Conservation (phyloP, 352 stramenopile genomes). For the Phytophthora crassamura region DNA sequence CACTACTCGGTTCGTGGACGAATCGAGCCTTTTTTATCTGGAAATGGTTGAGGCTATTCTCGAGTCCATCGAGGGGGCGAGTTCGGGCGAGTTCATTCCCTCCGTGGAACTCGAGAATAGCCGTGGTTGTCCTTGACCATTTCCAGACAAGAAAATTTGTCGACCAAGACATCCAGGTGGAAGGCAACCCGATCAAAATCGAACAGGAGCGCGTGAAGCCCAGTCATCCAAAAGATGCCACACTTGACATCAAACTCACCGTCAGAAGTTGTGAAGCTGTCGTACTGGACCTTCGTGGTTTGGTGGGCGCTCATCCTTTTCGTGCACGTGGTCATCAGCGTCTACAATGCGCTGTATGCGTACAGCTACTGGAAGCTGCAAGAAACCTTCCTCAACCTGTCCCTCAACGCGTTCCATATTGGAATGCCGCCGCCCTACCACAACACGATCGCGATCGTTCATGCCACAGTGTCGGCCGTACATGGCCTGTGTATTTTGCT, state of each 20-base stretch:
- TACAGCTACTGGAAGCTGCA: constrained; percentile 24
- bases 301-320: constrained; percentile 15
- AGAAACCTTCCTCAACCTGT: constrained; percentile 18
- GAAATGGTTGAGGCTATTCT: no score
- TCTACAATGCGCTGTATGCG: constrained; percentile 21
- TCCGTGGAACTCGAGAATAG: no score
- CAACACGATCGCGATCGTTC: constrained; percentile 16
- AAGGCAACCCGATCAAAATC: no score
- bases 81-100: no score
- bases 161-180: no score
- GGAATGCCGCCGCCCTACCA: constrained; percentile 30
- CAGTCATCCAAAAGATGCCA: constrained; percentile 1
- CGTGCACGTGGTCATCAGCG: constrained; percentile 11
- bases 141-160: no score
- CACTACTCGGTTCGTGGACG: no score
- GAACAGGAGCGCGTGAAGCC: no score
- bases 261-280: constrained; percentile 8
- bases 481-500: constrained; percentile 31
- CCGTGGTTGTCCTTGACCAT: no score
- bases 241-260: not conserved
- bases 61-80: no score
- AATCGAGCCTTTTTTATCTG: no score
- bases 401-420: constrained; percentile 19
- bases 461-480: constrained; percentile 29
- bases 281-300: constrained; percentile 9